Evolutionary conservation across 176 grass and related monocot species (phyloP), one percentile per base, ranked within the genome.

Genomic region (Eragrostis nindensis): DNA sequence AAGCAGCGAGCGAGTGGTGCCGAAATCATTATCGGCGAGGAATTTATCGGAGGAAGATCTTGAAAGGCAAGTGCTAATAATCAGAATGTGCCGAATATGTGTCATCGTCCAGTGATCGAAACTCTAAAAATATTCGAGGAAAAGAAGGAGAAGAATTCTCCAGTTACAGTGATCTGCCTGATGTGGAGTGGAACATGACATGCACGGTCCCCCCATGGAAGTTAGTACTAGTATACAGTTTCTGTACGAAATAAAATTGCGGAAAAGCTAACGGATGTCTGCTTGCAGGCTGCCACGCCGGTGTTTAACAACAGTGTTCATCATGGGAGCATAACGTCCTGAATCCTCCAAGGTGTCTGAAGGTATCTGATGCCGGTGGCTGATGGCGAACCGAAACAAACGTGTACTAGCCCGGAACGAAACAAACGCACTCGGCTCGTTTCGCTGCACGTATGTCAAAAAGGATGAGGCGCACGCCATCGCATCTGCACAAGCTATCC

Each of bases 321-420:
- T 76, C 55, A 66, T 59, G 24, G 56, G 52, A 56, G 2, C 54
- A 73, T 73, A 61, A 21, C 74, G 53, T 76, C 71, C 77, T 65
- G 66, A 46, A 79, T 62, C 77, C 45, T 85, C 82, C 76, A 89
- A 89, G 74, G n/a, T n/a, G n/a, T n/a, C n/a, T n/a, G n/a, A n/a
- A n/a, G n/a, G 88, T 86, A 86, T 79, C 74, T 13, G 50, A 86
- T 86, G 49, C 79, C 11, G 17, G 32, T 7, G 29, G 78, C 48
- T 79, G 88, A 90, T n/a, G n/a, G n/a, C 87, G 72, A 78, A 86
- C 83, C 50, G 50, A 43, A 38, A 49, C 46, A 42, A 61, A 19
- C 18, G 46, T 26, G 25, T 36, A 4, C n/a, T 64, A 62, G 60
- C 38, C 70, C 47, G 39, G 5, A 67, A 2, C 17, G 7, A 54